phyloP scores from a whole-genome alignment of 805 yeast species.

The Wickerhamomyces sydowiorum region DNA sequence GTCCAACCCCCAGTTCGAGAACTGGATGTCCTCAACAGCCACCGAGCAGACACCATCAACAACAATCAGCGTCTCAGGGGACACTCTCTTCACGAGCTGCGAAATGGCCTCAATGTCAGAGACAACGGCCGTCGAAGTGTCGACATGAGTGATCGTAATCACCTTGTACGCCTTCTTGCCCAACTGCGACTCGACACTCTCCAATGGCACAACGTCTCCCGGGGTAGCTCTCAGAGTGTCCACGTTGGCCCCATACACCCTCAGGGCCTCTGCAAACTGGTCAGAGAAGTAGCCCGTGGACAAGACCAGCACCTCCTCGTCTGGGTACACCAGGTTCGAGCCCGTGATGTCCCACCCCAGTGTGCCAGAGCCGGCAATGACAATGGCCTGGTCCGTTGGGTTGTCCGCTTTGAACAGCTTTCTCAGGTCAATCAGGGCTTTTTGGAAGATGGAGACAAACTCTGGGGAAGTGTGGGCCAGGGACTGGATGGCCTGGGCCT shows the following conservation, averaged over 20 bases:
- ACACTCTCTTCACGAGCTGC: slow-evolving; percentile 47
- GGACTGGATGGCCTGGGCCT: slow-evolving; percentile 77
- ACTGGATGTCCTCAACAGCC: slow-evolving; percentile 81
- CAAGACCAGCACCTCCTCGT: slow-evolving; percentile 72
- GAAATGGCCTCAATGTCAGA: slow-evolving; percentile 63
- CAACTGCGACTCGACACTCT: slow-evolving; percentile 51
- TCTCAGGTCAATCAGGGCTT: slow-evolving; percentile 62
- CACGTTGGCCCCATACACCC: slow-evolving; percentile 69
- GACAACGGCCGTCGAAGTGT: slow-evolving; percentile 93
- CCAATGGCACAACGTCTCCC: slow-evolving; percentile 64
- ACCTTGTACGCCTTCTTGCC: slow-evolving; percentile 48
- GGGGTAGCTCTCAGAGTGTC: slow-evolving; percentile 66
- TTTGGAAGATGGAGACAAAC: slow-evolving; percentile 68
- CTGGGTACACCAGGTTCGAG: slow-evolving; percentile 61
- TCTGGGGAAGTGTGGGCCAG: slow-evolving; percentile 89
- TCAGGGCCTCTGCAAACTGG: slow-evolving; percentile 70
- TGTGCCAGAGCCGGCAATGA: slow-evolving; percentile 88
- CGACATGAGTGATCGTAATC: slow-evolving; percentile 90
- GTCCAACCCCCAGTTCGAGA: slow-evolving; percentile 88
- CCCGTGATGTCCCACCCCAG: slow-evolving; percentile 92
- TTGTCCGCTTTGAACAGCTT: slow-evolving; percentile 66
- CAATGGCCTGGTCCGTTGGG: slow-evolving; percentile 68
- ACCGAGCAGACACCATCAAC: slow-evolving; percentile 96
- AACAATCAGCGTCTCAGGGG: slow-evolving; percentile 77
- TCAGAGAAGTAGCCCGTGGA: slow-evolving; percentile 91